Evolutionary conservation across 2,329 filamentous ascomycete genomes (phyloP).

Genomic region (Phialemonium atrogriseum): DNA sequence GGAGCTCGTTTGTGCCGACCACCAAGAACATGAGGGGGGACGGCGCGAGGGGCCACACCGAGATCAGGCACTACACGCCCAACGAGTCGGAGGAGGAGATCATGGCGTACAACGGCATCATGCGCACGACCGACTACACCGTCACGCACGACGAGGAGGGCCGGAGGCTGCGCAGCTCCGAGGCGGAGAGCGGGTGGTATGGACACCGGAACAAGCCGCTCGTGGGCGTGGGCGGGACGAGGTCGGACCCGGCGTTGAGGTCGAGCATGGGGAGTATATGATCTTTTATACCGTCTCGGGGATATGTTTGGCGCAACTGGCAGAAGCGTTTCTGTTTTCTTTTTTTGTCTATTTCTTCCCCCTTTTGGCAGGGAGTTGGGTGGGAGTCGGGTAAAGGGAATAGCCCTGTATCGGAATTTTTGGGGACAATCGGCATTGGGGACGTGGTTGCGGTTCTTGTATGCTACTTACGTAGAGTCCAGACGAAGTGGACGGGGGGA

Average conservation of each 20-base stretch:
- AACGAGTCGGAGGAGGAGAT: constrained; percentile 28
- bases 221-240: no score
- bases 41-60: constrained; percentile 18
- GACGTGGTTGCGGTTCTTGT: no score
- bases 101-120: constrained; percentile 29
- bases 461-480: no score
- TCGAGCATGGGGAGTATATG: constrained; percentile 1
- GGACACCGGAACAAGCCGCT: no score
- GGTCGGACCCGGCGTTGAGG: background rate
- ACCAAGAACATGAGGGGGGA: constrained; percentile 18
- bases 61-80: constrained; percentile 22
- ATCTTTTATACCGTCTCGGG: background rate
- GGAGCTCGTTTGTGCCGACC: constrained; percentile 7
- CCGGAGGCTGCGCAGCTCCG: background rate
- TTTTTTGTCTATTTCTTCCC: no score
- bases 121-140: constrained; percentile 24
- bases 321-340: no score
- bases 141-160: constrained; percentile 11
- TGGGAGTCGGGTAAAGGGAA: no score
- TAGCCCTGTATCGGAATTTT: no score
- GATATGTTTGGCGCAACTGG: no score
- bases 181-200: background rate
- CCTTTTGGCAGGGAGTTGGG: no score
- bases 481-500: no score
- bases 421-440: no score